Base-by-base conservation (phyloP, 805 yeast species). In the Nakazawaea molendinolei region DNA sequence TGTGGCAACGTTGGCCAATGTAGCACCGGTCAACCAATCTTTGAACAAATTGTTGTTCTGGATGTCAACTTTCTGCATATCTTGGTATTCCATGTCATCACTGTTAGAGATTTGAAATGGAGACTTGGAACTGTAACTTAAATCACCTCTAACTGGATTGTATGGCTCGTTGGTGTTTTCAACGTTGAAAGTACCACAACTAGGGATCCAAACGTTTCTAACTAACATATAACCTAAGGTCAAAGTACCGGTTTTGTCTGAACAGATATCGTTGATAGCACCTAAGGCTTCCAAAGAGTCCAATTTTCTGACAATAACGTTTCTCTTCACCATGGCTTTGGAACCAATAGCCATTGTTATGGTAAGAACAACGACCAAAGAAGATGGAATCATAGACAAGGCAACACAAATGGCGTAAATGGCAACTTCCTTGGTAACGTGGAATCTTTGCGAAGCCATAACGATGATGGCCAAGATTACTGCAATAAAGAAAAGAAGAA, bases 341-440 rank as follows among this genome's bases (percentile, higher is more conserved):
- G 95, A 77, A 43, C 94, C 82, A 47, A 79, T 79, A 1, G 90
- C 86, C 89, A 83, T 82, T 1, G 90, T 82, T 44, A 83, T 81
- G n/a, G 92, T 82, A 42, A 82, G 67, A 17, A 82, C 92, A 16
- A 82, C 92, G 43, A 81, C 79, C 48, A 82, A 65, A 1, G 89
- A 78, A 3, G 87, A 81, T 3, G 92, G 92, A 45, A 82, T 82
- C 86, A 83, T 83, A 5, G 89, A 76, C 32, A 82, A 61, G 0
- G 83, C 84, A 32, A 83, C 89, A 61, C 94, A 86, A 50, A 86
- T 79, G 18, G 95, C 95, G 52, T 86, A 86, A 33, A 86, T 77
- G 10, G 94, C 95, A 24, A 86, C 92, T 47, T 85, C 86, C 39
- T 68, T 73, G 45, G 74, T 77, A n/a, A 86, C 95, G 9, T 62